A percentile compares a stretch with the other conserved stretches of the same genome.
These are phyloP conservation scores for Chara braunii DNA, from an alignment of 139 green algal genomes.

Conservation along the genomic window DNA sequence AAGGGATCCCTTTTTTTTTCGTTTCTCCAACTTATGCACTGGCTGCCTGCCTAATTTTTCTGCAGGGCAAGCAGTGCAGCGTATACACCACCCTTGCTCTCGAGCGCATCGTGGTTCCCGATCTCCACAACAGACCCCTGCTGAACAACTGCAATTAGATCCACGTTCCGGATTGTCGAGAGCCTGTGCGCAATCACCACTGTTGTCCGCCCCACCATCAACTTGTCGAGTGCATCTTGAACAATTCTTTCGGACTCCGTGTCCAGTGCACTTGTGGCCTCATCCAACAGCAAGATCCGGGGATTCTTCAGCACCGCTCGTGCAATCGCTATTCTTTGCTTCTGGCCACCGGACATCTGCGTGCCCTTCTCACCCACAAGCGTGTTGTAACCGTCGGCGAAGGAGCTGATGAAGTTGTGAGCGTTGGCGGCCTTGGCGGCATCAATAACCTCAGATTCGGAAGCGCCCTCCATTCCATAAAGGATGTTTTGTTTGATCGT, in stretches of 20 bases:
- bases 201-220: conserved; percentile 68
- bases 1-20: not conserved
- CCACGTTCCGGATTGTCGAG: conserved; percentile 67
- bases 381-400: conserved; percentile 66
- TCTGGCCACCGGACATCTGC: conserved; percentile 69
- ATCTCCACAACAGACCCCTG: conserved; percentile 47
- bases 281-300: conserved; percentile 68
- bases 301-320: conserved; percentile 67
- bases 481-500: conserved; percentile 39
- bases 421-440: conserved; percentile 65
- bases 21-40: not conserved
- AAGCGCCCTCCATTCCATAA: conserved; percentile 5
- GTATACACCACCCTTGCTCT: not conserved
- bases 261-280: conserved; percentile 86
- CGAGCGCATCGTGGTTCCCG: conserved; percentile 48
- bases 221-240: conserved; percentile 58
- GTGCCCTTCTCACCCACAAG: conserved; percentile 69
- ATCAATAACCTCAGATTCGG: conserved; percentile 47
- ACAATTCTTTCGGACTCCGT: conserved; percentile 62
- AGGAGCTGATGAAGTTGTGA: conserved; percentile 57
- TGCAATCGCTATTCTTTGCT: conserved; percentile 77
- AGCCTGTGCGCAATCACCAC: conserved; percentile 81
- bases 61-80: conserved; percentile 1
- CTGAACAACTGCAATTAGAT: conserved; percentile 71
- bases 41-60: not conserved